Evolutionary conservation across 208 protist genomes (phyloP).

Genomic region (Blechomonas ayalai): DNA sequence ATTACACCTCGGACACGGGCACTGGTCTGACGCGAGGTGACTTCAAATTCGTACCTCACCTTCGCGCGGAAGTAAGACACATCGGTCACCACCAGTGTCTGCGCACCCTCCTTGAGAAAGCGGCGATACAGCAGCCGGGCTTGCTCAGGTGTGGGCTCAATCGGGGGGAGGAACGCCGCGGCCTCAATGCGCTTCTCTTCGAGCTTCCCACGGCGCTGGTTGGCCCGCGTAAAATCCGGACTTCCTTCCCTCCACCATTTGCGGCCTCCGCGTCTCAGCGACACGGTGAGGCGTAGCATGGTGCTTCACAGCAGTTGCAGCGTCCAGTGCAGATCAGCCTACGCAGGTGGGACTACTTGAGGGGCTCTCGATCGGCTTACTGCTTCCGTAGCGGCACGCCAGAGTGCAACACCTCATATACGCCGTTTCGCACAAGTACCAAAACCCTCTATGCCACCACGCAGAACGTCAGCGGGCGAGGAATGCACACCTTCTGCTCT

Average conservation of each 20-base stretch:
- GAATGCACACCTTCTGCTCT: no score
- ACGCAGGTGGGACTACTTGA: no score
- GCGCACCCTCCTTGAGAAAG: conserved; percentile 48
- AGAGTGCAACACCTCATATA: no score
- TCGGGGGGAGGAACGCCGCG: conserved; percentile 39
- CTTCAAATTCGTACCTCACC: conserved; percentile 81
- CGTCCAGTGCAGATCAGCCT: no score
- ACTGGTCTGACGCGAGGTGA: conserved; percentile 80
- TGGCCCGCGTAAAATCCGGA: conserved; percentile 66
- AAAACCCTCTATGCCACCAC: no score
- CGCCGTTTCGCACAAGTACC: no score
- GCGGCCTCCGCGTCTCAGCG: conserved; percentile 11
- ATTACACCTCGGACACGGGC: conserved; percentile 83
- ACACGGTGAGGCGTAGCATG: conserved; percentile 18
- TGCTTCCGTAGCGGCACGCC: no score
- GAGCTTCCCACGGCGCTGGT: conserved; percentile 41
- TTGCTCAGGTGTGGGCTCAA: conserved; percentile 63
- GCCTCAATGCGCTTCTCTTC: conserved; percentile 57
- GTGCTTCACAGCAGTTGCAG: no score
- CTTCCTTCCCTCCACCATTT: conserved; percentile 74
- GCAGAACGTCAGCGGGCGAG: no score
- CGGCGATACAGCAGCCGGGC: conserved; percentile 60
- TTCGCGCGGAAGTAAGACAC: conserved; percentile 60
- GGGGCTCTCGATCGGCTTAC: no score
- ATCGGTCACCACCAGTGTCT: conserved; percentile 59